These are phyloP conservation scores for Kwoniella mangroviensis DNA, from an alignment of 768 basidiomycete genomes.

Conservation along the genomic window DNA sequence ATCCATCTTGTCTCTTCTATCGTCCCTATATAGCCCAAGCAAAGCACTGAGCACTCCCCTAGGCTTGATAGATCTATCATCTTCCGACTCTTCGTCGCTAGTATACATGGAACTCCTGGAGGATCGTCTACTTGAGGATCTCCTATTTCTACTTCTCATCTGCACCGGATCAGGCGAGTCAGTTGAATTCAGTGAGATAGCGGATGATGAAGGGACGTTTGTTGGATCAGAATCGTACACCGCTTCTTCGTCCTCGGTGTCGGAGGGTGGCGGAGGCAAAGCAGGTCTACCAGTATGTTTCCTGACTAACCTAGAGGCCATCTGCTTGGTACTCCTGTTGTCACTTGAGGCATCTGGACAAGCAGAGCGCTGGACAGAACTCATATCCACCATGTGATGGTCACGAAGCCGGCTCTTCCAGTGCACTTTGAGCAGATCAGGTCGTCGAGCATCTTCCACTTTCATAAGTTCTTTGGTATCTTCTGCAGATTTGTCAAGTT, in stretches of 20 bases:
- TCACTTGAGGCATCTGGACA: neutral
- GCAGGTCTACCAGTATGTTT: conserved; percentile 25
- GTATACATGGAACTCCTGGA: conserved; percentile 16
- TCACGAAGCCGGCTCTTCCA: conserved; percentile 21
- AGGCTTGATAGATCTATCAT: neutral
- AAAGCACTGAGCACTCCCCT: conserved; percentile 29
- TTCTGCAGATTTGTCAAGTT: neutral
- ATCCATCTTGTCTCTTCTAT: conserved; percentile 9
- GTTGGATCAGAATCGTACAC: conserved; percentile 8
- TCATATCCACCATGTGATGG: conserved; percentile 28
- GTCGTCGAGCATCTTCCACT: conserved; percentile 7
- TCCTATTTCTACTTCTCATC: conserved; percentile 9
- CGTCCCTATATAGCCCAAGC: conserved; percentile 22
- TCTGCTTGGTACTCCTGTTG: neutral
- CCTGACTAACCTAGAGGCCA: conserved; percentile 22
- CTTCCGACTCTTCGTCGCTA: conserved; percentile 13
- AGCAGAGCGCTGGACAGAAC: neutral
- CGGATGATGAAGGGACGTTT: conserved; percentile 13
- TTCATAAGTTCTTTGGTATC: conserved; percentile 4
- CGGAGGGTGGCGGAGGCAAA: neutral
- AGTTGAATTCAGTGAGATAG: conserved; percentile 10
- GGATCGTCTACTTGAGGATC: conserved; percentile 13
- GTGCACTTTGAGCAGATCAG: conserved; percentile 23
- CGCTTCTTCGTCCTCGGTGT: neutral
- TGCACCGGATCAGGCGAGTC: conserved; percentile 3